Conservation (phyloP, 2,329 filamentous ascomycete genomes). For the Graphilbum fragrans region DNA sequence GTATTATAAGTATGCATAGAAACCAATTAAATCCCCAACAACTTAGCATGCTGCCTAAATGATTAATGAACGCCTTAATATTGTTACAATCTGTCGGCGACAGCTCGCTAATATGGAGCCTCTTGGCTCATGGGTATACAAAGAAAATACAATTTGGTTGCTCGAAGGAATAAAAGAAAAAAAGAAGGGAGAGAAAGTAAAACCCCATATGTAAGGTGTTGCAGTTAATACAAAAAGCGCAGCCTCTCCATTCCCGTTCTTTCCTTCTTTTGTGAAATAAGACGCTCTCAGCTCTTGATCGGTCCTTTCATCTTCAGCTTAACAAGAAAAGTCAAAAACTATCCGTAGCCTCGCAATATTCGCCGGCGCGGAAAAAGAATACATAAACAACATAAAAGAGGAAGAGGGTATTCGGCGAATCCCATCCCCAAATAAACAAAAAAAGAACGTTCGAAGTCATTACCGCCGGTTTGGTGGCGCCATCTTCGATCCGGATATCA, state of each 20-base stretch:
- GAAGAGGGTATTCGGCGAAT: background rate
- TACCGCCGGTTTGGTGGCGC: conserved; percentile 2
- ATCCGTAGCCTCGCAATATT: background rate
- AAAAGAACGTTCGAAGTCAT: background rate
- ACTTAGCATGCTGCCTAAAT: no score
- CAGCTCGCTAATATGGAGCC: no score
- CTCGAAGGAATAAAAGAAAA: background rate
- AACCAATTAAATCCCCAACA: no score
- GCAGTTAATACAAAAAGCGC: no score
- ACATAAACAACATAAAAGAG: background rate
- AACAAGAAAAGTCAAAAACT: background rate
- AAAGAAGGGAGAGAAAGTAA: background rate
- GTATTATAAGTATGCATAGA: no score
- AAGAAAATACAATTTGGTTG: background rate
- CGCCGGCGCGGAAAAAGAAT: background rate
- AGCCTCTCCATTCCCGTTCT: background rate
- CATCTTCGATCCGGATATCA: conserved; percentile 10
- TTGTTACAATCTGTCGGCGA: no score
- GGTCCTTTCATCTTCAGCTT: conserved; percentile 20
- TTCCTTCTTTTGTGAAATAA: conserved; percentile 24
- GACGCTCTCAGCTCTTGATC: conserved; percentile 44
- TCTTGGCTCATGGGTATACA: no score
- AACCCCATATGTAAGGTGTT: no score
- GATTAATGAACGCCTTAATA: no score
- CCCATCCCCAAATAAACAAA: background rate